Base-by-base conservation (phyloP, 2,329 filamentous ascomycete species). In the Graphium sp. region DNA sequence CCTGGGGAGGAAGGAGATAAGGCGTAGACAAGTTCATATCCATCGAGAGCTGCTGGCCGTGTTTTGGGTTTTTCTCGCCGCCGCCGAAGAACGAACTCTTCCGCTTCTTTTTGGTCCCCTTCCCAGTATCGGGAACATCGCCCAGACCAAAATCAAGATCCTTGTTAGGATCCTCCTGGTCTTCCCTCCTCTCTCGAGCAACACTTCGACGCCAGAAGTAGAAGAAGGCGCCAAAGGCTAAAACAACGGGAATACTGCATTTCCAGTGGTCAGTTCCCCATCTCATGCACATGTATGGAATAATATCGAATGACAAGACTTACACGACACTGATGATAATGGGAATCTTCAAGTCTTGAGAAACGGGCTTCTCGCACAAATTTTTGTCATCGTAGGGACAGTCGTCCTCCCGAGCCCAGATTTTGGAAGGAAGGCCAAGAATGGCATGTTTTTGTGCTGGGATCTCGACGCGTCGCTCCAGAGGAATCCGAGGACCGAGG, bases 111-210 rank as follows among this genome's bases (percentile, higher is more conserved):
- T 22, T 22, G 10, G 22, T 5, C 26, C 43, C 44, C 40, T 50
- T 52, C 11, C 53, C 38, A 60, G n/a, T n/a, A n/a, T n/a, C n/a
- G 38, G 46, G 30, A 18, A 57, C 50, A 32, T 77, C 54, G 21
- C 55, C 82, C 45, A 94, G 53, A 20, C 89, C 89, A 46, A 94
- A 98, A 49, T 98, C 89, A 45, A 95, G 65, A 1, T 83, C 89
- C 45, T 78, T 85, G 52, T 91, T 82, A 39, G 82, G 81, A 50
- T 94, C 85, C 36, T 78, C 72, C 12, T 66, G 63, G 53, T 98
- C 89, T 53, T 98, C 89, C 33, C 62, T 56, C 31, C 62, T 60
- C 37, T 83, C 62, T 42, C 72, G 83, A 47, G 66, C 71, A 22
- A 80, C 54, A 42, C 83, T 78, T 48, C 82, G 68, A 29, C 82